Base-by-base conservation (phyloP, 2,329 filamentous ascomycete species). In the Sclerotinia glacialis region DNA sequence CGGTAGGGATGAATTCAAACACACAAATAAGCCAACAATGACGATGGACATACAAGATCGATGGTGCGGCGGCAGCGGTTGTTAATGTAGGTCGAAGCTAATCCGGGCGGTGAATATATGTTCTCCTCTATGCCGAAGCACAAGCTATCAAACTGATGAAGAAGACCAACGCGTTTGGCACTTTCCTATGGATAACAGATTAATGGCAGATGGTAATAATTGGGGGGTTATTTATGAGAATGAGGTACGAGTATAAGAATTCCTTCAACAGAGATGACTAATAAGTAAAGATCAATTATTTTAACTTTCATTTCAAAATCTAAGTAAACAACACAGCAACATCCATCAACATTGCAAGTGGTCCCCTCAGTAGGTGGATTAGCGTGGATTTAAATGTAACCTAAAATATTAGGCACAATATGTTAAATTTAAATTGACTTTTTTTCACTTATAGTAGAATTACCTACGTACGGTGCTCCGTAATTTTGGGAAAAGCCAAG, bases 61-160 rank as follows among this genome's bases (percentile, higher is more conserved):
- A 65, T 58, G 21, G 42, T 65, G 60, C 26, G 46, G 63, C 53
- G 63, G 63, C 63, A 60, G 54, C 34, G 63, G 63, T 31, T 65
- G 42, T 65, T 49, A n/a, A 65, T 16, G 42, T 49, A 65, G 62
- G 62, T 65, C 31, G 50, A 65, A 26, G 54, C 47, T 65, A 34
- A 60, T 65, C 34, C 47, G 63, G 63, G 55, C 66, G 63, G 66
- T 67, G 63, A 67, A 67, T 59, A 46, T 49, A 37, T n/a, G 44
- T 23, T 44, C 23, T 56, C n/a, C 58, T 65, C 53, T 26, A 65
- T 18, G 54, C 63, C 54, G 44, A 60, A 65, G 63, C 46, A 50
- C 44, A 61, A 61, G 42, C 53, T 59, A 50, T 65, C 47, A 37
- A 60, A 50, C 52, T 28, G 23, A 59, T 37, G 62, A 47, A 47